phyloP scores from a whole-genome alignment of 257 asterid genomes.

The Fraxinus excelsior region DNA sequence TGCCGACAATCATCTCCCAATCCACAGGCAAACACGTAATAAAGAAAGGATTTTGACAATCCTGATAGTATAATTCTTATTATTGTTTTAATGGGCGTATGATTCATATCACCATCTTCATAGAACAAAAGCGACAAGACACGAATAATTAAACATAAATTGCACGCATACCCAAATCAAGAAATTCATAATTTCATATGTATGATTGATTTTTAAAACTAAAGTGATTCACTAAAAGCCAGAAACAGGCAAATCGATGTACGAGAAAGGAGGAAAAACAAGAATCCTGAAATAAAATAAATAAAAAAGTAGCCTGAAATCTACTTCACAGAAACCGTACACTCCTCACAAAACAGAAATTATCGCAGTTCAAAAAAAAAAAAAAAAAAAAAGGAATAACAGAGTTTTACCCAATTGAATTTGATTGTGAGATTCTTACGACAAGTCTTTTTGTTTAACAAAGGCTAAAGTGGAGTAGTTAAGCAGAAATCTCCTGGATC shows the following conservation, averaged over 20 bases:
- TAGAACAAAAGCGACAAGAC: not conserved
- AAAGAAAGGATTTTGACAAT: not conserved
- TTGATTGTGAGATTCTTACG: not conserved
- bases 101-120: not conserved
- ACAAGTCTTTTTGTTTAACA: not conserved
- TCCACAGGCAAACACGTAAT: not conserved
- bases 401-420: not conserved
- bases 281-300: no score
- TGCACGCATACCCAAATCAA: not conserved
- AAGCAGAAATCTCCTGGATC: not conserved
- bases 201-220: not conserved
- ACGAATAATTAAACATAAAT: not conserved
- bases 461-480: not conserved
- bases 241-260: not conserved
- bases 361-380: not conserved
- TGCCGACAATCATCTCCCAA: not conserved
- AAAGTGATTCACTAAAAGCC: not conserved
- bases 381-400: not conserved
- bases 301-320: no score
- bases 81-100: not conserved
- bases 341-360: not conserved
- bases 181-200: not conserved
- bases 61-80: not conserved
- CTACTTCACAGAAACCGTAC: not conserved
- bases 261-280: not conserved